These are phyloP conservation scores for Penicillium taxi DNA, from an alignment of 495 filamentous ascomycete species.

Conservation along the genomic window DNA sequence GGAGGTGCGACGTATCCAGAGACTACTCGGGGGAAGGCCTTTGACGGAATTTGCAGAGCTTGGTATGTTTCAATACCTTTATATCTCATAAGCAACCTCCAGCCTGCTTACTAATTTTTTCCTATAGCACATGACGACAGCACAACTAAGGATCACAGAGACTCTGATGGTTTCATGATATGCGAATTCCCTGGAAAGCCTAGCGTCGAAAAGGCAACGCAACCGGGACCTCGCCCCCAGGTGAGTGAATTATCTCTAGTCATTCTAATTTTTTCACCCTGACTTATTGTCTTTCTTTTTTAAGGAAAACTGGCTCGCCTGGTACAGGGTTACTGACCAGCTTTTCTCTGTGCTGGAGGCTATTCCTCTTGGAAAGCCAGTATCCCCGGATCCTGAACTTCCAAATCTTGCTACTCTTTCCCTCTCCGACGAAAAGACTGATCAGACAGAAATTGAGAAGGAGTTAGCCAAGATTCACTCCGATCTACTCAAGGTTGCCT, in stretches of 20 bases:
- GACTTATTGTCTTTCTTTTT: not conserved
- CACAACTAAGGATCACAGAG: slow-evolving; percentile 25
- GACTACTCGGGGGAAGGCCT: slow-evolving; percentile 34
- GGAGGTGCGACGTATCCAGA: slow-evolving; percentile 32
- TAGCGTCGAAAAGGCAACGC: slow-evolving; percentile 35
- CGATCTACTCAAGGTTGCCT: slow-evolving; percentile 26
- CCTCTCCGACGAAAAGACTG: slow-evolving; percentile 15
- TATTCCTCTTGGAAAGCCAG: slow-evolving; percentile 28
- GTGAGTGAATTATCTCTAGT: slow-evolving; percentile 15
- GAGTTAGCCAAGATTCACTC: slow-evolving; percentile 25
- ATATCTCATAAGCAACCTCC: not conserved
- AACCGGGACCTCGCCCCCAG: slow-evolving; percentile 33
- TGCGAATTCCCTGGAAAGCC: slow-evolving; percentile 33
- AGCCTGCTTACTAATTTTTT: slow-evolving; percentile 4
- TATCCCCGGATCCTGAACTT: slow-evolving; percentile 19
- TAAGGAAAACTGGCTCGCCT: slow-evolving; percentile 35
- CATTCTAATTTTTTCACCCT: not conserved
- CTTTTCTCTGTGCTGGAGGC: slow-evolving; percentile 29
- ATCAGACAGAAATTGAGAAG: slow-evolving; percentile 31
- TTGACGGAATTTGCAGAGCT: slow-evolving; percentile 29
- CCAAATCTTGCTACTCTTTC: slow-evolving; percentile 23
- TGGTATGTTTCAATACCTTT: slow-evolving; percentile 18
- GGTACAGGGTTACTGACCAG: slow-evolving; percentile 28
- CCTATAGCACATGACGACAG: slow-evolving; percentile 30
- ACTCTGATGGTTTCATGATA: slow-evolving; percentile 38